A percentile compares a stretch with the other conserved stretches of the same genome.
phyloP scores from a whole-genome alignment of 192 early-diverging fungal species.

The Allomyces javanicus region DNA sequence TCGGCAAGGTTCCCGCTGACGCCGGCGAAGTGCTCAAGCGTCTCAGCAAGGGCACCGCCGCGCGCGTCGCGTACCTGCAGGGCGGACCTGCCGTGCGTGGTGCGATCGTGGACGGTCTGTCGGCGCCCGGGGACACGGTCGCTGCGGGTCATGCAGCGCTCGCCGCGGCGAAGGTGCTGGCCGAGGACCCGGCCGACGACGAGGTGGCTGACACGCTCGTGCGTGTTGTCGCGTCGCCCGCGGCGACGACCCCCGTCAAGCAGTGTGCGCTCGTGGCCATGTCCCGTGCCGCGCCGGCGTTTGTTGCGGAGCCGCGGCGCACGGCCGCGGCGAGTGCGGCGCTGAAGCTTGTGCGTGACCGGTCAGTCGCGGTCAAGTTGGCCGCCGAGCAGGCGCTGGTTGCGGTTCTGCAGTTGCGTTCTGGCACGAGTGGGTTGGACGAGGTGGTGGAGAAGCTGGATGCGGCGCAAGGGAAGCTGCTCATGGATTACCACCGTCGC shows the following conservation, averaged over 20 bases:
- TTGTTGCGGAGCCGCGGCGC: conserved; percentile 28
- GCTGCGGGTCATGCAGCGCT: conserved; percentile 31
- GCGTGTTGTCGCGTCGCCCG: conserved; percentile 11
- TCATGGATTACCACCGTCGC: conserved; percentile 39
- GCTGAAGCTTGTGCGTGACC: conserved; percentile 55
- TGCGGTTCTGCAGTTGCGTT: conserved; percentile 41
- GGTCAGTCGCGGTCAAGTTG: conserved; percentile 63
- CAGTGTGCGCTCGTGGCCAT: conserved; percentile 12
- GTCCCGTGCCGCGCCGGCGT: background rate
- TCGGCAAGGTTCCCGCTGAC: conserved; percentile 9
- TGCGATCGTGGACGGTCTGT: conserved; percentile 2
- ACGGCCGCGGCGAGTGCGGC: conserved; percentile 33
- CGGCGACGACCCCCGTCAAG: conserved; percentile 14
- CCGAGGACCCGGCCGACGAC: conserved; percentile 23
- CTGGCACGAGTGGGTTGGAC: conserved; percentile 20
- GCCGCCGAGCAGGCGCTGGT: conserved; percentile 65
- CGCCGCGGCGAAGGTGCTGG: conserved; percentile 28
- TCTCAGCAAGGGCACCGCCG: conserved; percentile 6
- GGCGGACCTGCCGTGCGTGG: background rate
- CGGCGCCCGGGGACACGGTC: conserved; percentile 9
- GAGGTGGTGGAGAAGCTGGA: conserved; percentile 5
- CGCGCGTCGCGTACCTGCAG: background rate
- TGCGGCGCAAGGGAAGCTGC: conserved; percentile 19
- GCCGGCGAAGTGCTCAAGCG: conserved; percentile 9
- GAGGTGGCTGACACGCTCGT: conserved; percentile 14